These are phyloP conservation scores for Malus orientalis DNA, from an alignment of 306 rosid genomes.

Conservation along the genomic window DNA sequence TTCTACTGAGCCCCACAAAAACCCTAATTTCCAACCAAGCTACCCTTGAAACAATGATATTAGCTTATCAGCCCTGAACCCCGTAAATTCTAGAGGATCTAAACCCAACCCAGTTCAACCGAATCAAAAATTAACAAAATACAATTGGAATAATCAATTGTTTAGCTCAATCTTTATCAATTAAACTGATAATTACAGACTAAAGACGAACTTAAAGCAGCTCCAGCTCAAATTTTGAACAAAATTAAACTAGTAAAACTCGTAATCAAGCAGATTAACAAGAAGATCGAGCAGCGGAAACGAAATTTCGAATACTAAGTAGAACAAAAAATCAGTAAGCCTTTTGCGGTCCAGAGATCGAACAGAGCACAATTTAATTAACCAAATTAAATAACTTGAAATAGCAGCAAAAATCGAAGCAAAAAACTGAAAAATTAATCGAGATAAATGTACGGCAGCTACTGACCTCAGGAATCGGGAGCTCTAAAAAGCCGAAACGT, in stretches of 20 bases:
- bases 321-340: not conserved
- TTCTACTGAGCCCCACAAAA: slow-evolving; percentile 4
- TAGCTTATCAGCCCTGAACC: not conserved
- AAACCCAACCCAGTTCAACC: not conserved
- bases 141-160: not conserved
- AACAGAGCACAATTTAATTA: slow-evolving; percentile 16
- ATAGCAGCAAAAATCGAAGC: not conserved
- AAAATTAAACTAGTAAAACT: not conserved
- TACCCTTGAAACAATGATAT: not conserved
- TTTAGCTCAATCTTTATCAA: slow-evolving; percentile 5
- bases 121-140: not conserved
- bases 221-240: not conserved
- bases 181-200: not conserved
- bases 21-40: slow-evolving; percentile 32
- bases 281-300: slow-evolving; percentile 15
- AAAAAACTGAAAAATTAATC: not conserved
- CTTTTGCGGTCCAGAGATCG: slow-evolving; percentile 36
- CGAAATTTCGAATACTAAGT: not conserved
- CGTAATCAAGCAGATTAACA: not conserved
- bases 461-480: slow-evolving; percentile 50
- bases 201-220: slow-evolving; percentile 10
- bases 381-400: not conserved
- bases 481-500: slow-evolving; percentile 13
- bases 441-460: slow-evolving; percentile 16
- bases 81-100: slow-evolving; percentile 5